Evolutionary conservation across 2,329 filamentous ascomycete species (phyloP).

Genomic region (Hypoxylon sp.): DNA sequence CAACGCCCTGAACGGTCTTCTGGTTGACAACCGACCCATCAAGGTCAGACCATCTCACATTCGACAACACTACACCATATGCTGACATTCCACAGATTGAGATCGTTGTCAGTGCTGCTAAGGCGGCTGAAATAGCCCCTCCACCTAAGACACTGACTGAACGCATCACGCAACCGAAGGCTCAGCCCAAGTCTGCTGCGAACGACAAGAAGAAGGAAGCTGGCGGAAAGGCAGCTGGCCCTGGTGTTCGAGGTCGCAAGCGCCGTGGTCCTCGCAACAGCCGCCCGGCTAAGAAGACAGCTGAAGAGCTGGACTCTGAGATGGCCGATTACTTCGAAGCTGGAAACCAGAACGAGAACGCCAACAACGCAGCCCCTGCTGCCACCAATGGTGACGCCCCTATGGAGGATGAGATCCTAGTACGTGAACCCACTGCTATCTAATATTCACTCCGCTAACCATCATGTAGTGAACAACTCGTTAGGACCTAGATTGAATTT

Average conservation of each 20-base stretch:
- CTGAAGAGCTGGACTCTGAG: conserved; percentile 95
- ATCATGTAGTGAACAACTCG: conserved; percentile 33
- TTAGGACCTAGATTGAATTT: conserved; percentile 2
- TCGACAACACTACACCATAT: neutral
- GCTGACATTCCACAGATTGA: conserved; percentile 76
- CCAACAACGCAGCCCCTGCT: conserved; percentile 63
- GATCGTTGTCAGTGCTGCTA: conserved; percentile 85
- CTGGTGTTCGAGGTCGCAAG: conserved; percentile 64
- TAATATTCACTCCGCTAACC: conserved; percentile 23
- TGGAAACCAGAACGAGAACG: conserved; percentile 61
- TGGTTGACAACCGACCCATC: conserved; percentile 91
- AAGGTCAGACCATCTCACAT: conserved; percentile 73
- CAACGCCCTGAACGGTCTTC: conserved; percentile 85
- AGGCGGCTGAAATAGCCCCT: conserved; percentile 76
- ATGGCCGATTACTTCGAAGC: conserved; percentile 94
- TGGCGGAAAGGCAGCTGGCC: conserved; percentile 61
- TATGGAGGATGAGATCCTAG: conserved; percentile 76
- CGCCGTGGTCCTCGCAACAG: conserved; percentile 68
- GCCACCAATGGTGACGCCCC: conserved; percentile 67
- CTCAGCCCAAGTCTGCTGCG: conserved; percentile 86
- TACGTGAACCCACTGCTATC: conserved; percentile 32
- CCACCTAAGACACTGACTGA: conserved; percentile 82
- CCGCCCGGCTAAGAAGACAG: conserved; percentile 86
- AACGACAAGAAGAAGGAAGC: conserved; percentile 75
- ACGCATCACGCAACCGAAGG: conserved; percentile 81